Evolutionary conservation across 78 protist species (phyloP).

Genomic region (Cavenderia fasciculata): DNA sequence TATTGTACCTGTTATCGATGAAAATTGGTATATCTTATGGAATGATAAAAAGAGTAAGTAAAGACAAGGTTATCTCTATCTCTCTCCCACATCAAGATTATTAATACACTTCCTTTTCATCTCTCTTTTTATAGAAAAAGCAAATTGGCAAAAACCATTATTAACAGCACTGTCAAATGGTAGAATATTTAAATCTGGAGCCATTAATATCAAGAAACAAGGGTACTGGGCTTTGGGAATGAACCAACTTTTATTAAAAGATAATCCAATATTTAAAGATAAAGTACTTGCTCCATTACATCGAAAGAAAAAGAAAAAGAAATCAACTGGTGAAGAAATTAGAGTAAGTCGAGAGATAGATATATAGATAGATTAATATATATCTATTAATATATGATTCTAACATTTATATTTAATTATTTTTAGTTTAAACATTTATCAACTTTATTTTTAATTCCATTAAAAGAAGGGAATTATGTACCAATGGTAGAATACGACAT

Average conservation of each 20-base stretch:
- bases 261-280: constrained; percentile 50
- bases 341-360: constrained; percentile 12
- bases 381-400: background rate
- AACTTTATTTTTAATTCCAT: constrained; percentile 31
- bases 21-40: constrained; percentile 67
- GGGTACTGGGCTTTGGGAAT: constrained; percentile 69
- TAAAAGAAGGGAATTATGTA: constrained; percentile 28
- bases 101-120: too few relatives aligned
- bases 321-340: constrained; percentile 7
- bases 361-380: background rate
- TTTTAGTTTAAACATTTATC: constrained; percentile 32
- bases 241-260: constrained; percentile 27
- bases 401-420: background rate
- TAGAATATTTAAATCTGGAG: constrained; percentile 47
- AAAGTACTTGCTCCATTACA: constrained; percentile 46
- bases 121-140: background rate
- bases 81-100: too few relatives aligned
- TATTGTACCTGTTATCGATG: constrained; percentile 50
- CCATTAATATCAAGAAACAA: background rate
- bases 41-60: constrained; percentile 65
- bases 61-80: background rate
- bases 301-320: constrained; percentile 45
- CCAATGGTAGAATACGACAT: constrained; percentile 63
- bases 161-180: constrained; percentile 28
- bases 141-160: constrained; percentile 64